Percentiles rank a stretch among this genome's conserved stretches.
Conservation (phyloP, 2,329 filamentous ascomycete genomes). For the Aspergillus fructus region DNA sequence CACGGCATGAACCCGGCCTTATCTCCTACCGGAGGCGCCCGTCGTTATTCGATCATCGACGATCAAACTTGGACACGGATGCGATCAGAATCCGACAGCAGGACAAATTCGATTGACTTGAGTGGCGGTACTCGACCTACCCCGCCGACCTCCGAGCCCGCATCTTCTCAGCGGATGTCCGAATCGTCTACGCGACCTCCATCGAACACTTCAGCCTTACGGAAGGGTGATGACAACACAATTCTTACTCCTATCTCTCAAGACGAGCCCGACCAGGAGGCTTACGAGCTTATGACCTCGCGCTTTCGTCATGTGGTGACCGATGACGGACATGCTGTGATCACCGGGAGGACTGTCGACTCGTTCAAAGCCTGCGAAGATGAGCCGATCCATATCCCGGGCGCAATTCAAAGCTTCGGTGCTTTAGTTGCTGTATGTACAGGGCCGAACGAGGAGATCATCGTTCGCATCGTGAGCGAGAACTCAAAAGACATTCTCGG, state of each 20-base stretch:
- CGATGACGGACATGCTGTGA: constrained; percentile 75
- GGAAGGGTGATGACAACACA: not conserved
- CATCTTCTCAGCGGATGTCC: constrained; percentile 3
- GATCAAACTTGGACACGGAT: constrained; percentile 24
- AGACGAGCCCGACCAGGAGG: constrained; percentile 30
- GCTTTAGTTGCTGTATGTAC: constrained; percentile 68
- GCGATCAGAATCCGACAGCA: constrained; percentile 13
- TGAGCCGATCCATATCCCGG: constrained; percentile 82
- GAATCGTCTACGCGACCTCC: not conserved
- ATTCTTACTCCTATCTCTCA: not conserved
- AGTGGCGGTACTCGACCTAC: not conserved
- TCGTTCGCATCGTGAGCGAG: constrained; percentile 75
- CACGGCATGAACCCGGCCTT: constrained; percentile 5
- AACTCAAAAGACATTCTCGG: constrained; percentile 75
- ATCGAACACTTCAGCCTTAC: not conserved
- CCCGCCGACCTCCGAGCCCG: not conserved
- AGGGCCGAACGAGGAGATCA: constrained; percentile 64
- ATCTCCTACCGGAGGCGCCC: constrained; percentile 22
- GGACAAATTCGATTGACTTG: not conserved
- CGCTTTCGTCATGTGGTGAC: constrained; percentile 78
- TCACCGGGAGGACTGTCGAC: constrained; percentile 73
- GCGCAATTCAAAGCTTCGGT: constrained; percentile 80
- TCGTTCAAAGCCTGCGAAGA: constrained; percentile 81
- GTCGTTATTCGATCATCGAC: constrained; percentile 31
- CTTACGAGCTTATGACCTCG: constrained; percentile 59